Conservation (phyloP, 768 basidiomycete species). For the Tricholomella constricta region DNA sequence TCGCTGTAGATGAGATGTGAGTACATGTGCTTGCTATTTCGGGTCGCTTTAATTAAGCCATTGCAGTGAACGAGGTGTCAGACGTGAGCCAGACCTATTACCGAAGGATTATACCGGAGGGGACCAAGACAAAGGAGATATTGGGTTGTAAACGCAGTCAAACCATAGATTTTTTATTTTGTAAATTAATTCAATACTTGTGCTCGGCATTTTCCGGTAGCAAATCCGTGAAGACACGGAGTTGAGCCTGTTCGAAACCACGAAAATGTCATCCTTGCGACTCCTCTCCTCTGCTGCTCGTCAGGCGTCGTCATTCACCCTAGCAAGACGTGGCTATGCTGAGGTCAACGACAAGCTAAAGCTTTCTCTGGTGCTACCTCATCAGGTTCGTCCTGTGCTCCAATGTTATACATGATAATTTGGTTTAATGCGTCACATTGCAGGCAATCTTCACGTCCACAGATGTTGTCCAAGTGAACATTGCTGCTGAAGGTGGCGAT, state of each 20-base stretch:
- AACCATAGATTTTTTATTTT: background rate
- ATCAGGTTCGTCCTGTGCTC: constrained; percentile 64
- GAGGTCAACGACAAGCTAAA: constrained; percentile 90
- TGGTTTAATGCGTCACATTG: constrained; percentile 10
- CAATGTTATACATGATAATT: background rate
- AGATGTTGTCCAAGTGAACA: constrained; percentile 95
- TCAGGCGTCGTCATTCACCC: constrained; percentile 51
- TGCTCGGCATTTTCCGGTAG: constrained; percentile 23
- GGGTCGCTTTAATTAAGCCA: constrained; percentile 3
- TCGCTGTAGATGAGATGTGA: constrained; percentile 90
- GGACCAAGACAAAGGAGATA: constrained; percentile 46
- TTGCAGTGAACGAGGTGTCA: constrained; percentile 68
- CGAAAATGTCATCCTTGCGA: constrained; percentile 75
- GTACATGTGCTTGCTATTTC: constrained; percentile 31
- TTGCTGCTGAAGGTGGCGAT: constrained; percentile 92
- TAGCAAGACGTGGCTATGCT: constrained; percentile 85
- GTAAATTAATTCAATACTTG: constrained; percentile 6
- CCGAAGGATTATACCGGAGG: constrained; percentile 60
- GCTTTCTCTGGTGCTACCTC: constrained; percentile 91
- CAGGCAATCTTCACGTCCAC: constrained; percentile 89
- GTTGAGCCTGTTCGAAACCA: constrained; percentile 23
- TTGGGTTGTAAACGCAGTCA: constrained; percentile 32
- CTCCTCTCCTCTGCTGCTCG: constrained; percentile 65
- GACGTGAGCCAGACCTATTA: constrained; percentile 60
- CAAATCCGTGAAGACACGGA: constrained; percentile 46